phyloP scores from a whole-genome alignment of 1,139 yeast species.

The Yamadazyma triangularis region DNA sequence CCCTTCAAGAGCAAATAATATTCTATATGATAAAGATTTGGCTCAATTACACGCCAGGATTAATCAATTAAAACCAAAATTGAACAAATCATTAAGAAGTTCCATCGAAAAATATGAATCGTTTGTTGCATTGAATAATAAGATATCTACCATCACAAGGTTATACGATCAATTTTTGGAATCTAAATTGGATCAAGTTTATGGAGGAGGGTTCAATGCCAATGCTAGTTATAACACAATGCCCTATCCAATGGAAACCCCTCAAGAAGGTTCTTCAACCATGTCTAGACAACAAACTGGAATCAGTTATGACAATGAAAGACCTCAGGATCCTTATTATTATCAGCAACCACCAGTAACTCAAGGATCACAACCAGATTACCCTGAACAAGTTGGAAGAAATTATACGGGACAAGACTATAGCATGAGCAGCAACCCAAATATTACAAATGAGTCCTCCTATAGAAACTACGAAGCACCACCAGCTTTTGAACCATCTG shows the following conservation, averaged over 20 bases:
- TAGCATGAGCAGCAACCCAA: constrained; percentile 2
- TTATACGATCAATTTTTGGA: constrained; percentile 79
- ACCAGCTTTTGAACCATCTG: background rate
- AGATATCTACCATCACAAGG: constrained; percentile 72
- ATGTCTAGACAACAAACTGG: background rate
- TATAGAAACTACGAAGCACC: background rate
- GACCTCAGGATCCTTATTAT: background rate
- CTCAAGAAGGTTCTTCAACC: background rate
- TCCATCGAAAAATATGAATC: constrained; percentile 65
- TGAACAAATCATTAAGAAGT: constrained; percentile 60
- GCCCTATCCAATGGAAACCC: background rate
- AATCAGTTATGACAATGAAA: background rate
- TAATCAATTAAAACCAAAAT: constrained; percentile 65
- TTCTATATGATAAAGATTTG: constrained; percentile 57
- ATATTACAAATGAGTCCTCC: constrained; percentile 1
- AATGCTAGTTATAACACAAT: constrained; percentile 6
- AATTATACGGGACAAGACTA: background rate
- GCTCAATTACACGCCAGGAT: constrained; percentile 64
- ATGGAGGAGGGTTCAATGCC: constrained; percentile 25
- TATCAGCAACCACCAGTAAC: background rate
- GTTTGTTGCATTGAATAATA: constrained; percentile 74
- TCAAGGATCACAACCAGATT: constrained; percentile 2
- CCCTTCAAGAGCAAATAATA: constrained; percentile 45
- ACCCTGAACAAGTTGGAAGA: constrained; percentile 1
- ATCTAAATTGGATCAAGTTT: constrained; percentile 51